Percentiles rank a stretch among this genome's conserved stretches.
These are phyloP conservation scores for Trapa bicornis DNA, from an alignment of 345 rosid species.

Conservation along the genomic window DNA sequence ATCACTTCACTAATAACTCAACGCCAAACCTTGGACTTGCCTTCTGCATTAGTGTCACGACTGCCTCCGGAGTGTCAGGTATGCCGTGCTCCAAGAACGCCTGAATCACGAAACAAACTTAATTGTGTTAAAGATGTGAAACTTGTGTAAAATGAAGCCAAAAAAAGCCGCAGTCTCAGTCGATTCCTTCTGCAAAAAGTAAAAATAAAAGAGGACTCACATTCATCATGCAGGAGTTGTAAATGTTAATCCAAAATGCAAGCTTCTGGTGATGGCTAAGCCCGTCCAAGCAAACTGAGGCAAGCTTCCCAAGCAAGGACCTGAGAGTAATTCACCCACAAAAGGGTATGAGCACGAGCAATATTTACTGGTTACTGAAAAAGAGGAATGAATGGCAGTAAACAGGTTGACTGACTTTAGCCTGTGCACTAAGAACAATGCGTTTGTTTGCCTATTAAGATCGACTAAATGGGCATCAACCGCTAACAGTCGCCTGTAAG, in stretches of 20 bases:
- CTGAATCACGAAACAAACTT: slow-evolving; percentile 17
- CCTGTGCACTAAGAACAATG: slow-evolving; percentile 2
- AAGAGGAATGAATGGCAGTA: too few relatives aligned
- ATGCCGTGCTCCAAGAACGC: slow-evolving; percentile 74
- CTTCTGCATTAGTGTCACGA: slow-evolving; percentile 84
- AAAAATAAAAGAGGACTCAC: slow-evolving; percentile 26
- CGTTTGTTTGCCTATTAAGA: too few relatives aligned
- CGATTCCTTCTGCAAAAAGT: too few relatives aligned
- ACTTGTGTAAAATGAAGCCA: background rate
- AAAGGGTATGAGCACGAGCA: background rate
- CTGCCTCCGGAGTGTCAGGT: slow-evolving; percentile 65
- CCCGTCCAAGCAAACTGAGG: slow-evolving; percentile 45
- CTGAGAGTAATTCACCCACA: slow-evolving; percentile 25
- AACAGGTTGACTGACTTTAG: slow-evolving; percentile 45
- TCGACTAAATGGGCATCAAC: too few relatives aligned
- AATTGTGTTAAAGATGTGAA: background rate
- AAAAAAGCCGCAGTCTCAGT: background rate
- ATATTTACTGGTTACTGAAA: slow-evolving; percentile 1
- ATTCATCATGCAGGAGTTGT: slow-evolving; percentile 78
- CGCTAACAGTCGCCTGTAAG: too few relatives aligned
- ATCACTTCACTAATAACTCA: background rate
- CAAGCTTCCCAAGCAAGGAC: slow-evolving; percentile 61
- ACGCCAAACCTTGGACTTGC: slow-evolving; percentile 16
- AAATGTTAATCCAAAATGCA: slow-evolving; percentile 91
- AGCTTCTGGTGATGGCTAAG: slow-evolving; percentile 88